Base-by-base conservation (phyloP, 305 asterid species). In the Fraxinus velutina region DNA sequence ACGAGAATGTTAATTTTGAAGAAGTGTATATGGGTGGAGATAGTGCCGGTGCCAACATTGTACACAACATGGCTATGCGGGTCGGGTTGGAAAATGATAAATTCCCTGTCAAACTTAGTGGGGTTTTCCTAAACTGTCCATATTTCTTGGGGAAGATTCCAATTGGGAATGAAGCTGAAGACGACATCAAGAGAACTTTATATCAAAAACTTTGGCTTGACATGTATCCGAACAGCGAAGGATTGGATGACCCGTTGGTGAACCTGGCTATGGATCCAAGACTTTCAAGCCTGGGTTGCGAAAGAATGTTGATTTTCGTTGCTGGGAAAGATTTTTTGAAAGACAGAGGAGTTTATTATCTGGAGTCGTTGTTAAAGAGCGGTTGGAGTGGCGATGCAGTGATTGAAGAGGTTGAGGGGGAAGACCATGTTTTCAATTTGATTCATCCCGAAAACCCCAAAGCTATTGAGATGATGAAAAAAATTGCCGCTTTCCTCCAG, bases 1-100 rank as follows among this genome's bases (percentile, higher is more conserved):
- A 79, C 0, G 57, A 84, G 0, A 32, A 77, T 33, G 88, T 80
- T 9, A 85, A 88, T 79, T 78, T 81, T 71, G 33, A 2, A 10
- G 80, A 76, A 0, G 47, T 87, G 6, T 76, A 66, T 19, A 17
- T 88, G 8, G 88, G 82, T 71, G 94, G 94, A 19, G 94, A 88
- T 22, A 89, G 92, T 27, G 87, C 92, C 1, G 94, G 94, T 2
- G 94, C 50, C 2, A 90, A 86, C 44, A 89, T 90, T 9, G 90
- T 87, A 0, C 94, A 89, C 36, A 37, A 87, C 75, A 77, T 88
- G 79, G 86, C 78, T 7, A 34, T 86, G 37, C 85, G 89, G 77
- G 82, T 79, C 7, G 91, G 90, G 47, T 36, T 73, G 78, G 91
- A 85, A 36, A 70, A 79, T 0, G 19, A 78, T n/a, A 77, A 29